Base-by-base conservation (phyloP, 352 stramenopile species). In the Phytophthora ohioensis region DNA sequence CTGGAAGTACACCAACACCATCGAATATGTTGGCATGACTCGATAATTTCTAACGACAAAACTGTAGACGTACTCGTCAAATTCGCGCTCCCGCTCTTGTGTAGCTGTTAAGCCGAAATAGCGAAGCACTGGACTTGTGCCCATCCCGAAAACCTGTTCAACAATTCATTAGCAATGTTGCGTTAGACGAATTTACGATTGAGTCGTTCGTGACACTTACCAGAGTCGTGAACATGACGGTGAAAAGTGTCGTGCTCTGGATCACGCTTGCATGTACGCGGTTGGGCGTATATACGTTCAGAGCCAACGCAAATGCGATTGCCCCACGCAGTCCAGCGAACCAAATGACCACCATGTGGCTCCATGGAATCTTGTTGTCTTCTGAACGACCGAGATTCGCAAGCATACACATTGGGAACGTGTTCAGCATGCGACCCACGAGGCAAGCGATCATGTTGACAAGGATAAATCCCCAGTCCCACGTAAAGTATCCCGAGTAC, bases 311-410 rank as follows among this genome's bases (percentile, higher is more conserved):
- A 69, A 97, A 98, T 12, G 93, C 92, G 30, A 98, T 96, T 21
- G 95, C 94, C n/a, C 95, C 95, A 42, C 95, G 89, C 36, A 98
- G 77, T 2, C 95, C 95, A 39, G 91, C 89, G 71, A 98, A 98
- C 90, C 91, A 98, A 59, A 98, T 92, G 9, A 93, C 85, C n/a
- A 91, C 82, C 85, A 93, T 93, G 71, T 91, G 81, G 57, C 83
- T 92, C 69, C 71, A 86, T 32, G 82, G 84, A 64, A 93, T 93
- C 72, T 90, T 84, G 67, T 92, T 79, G 53, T 64, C 54, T 73
- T 82, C 75, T 2, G 77, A 71, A 38, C 88, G 85, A 7, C 83
- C 74, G 42, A 91, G 46, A 36, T 96, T 96, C 27, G 87, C 87
- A 46, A 94, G 64, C 61, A 81, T 78, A 47, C 83, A 96, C 69